Evolutionary conservation across 306 rosid genomes (phyloP), one percentile per base, ranked within the genome.

Genomic region (Cucurbita pepo): DNA sequence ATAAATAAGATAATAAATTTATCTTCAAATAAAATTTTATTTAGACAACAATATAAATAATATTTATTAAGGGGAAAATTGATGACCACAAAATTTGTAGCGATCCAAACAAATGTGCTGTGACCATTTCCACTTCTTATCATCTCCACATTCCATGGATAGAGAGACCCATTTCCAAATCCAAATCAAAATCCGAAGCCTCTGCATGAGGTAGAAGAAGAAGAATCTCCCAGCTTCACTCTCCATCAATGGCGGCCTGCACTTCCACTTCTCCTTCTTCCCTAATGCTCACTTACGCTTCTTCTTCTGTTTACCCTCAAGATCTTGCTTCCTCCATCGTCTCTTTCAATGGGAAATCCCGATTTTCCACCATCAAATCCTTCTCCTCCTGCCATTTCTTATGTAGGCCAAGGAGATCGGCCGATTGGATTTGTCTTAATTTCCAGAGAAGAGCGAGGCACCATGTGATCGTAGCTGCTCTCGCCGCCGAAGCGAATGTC

Each of bases 401-500:
- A 25, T 25, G 25, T 1, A 16, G 77, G 34, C 72, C 71, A 16
- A 79, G 83, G 4, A 56, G 50, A 60, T 56, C 72, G 1, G 6
- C 72, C 62, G 82, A 81, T 1, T 85, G 75, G 60, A 36, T 84
- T 48, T 77, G 54, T 15, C 22, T 77, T 48, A 54, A 50, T 67
- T 76, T 76, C 59, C 81, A 21, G 7, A 56, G 66, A 53, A 66
- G 85, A 19, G 60, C 66, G 8, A 77, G 70, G 22, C 45, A 10
- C 21, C 88, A 53, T 22, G 76, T 85, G 10, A 25, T 85, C 14
- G 77, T 56, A 11, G 85, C 91, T 14, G 87, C 92, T 41, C n/a
- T 87, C 22, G 84, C 97, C 1, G 86, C 94, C 0, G 91, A 82
- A 77, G 86, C 82, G 0, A 86, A 83, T 69, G 86, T 83, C 55